Evolutionary conservation across 805 yeast genomes (phyloP).

Genomic region (Myxozyma melibiosi): DNA sequence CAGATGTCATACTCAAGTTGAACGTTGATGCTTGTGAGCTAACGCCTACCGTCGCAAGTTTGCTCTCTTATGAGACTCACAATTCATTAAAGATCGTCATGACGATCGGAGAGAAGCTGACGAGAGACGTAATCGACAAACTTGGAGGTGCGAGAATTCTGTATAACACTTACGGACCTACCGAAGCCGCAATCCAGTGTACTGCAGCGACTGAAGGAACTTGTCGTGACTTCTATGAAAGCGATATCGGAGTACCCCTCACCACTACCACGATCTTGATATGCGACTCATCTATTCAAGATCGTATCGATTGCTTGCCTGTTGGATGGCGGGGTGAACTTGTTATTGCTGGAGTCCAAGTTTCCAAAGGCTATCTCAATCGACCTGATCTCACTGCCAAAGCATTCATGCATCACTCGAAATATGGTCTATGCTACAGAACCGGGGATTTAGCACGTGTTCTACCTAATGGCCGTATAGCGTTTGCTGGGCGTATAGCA

Average conservation of each 20-base stretch:
- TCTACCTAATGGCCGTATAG: conserved; percentile 31
- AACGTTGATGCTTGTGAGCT: conserved; percentile 33
- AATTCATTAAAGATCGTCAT: conserved; percentile 24
- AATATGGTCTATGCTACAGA: conserved; percentile 33
- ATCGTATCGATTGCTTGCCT: conserved; percentile 30
- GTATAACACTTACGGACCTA: conserved; percentile 37
- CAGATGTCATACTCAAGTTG: conserved; percentile 16
- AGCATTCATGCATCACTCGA: conserved; percentile 26
- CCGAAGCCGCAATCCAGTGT: conserved; percentile 38
- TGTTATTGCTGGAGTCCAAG: conserved; percentile 38
- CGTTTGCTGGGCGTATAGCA: conserved; percentile 34
- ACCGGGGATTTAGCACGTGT: conserved; percentile 40
- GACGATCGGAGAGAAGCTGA: conserved; percentile 37
- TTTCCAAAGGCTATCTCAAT: conserved; percentile 38
- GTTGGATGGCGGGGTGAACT: conserved; percentile 38
- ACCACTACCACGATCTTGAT: conserved; percentile 24
- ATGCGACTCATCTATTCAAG: conserved; percentile 6
- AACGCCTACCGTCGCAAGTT: conserved; percentile 37
- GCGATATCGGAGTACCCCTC: conserved; percentile 34
- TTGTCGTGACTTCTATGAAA: conserved; percentile 5
- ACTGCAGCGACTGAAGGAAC: conserved; percentile 32
- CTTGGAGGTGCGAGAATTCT: conserved; percentile 30
- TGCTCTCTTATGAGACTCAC: conserved; percentile 18
- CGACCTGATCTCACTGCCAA: conserved; percentile 34
- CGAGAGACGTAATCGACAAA: conserved; percentile 25